A percentile compares a stretch with the other conserved stretches of the same genome.
phyloP scores from a whole-genome alignment of 768 basidiomycete genomes.

The Phaffia australis region DNA sequence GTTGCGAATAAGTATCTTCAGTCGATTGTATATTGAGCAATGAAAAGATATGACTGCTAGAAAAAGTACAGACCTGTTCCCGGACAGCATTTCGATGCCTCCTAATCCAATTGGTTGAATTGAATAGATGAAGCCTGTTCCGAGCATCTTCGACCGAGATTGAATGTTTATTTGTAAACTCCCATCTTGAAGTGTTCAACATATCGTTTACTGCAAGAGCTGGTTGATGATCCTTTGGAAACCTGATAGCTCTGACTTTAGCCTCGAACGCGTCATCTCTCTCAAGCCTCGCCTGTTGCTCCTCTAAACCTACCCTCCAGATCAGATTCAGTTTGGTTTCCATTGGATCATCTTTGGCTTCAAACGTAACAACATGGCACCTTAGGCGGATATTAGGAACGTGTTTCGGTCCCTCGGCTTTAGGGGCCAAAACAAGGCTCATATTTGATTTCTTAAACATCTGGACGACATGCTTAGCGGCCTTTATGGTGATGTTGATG shows the following conservation, averaged over 20 bases:
- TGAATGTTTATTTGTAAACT: conserved; percentile 54
- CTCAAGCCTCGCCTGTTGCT: conserved; percentile 56
- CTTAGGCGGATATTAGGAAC: conserved; percentile 55
- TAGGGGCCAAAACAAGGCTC: conserved; percentile 51
- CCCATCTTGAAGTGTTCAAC: conserved; percentile 43
- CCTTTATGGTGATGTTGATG: conserved; percentile 56
- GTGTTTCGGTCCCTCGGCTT: conserved; percentile 58
- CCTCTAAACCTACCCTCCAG: conserved; percentile 59
- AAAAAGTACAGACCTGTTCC: conserved; percentile 42
- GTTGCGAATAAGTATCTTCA: not conserved
- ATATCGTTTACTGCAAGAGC: not conserved
- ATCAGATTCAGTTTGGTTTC: conserved; percentile 67
- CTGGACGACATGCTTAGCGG: conserved; percentile 54
- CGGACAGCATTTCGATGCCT: conserved; percentile 45
- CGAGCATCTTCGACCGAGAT: conserved; percentile 64
- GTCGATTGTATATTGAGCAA: not conserved
- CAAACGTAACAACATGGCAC: conserved; percentile 55
- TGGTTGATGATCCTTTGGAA: conserved; percentile 36
- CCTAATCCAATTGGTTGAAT: conserved; percentile 62
- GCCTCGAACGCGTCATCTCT: conserved; percentile 70
- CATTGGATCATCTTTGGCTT: conserved; percentile 73
- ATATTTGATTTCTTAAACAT: conserved; percentile 50
- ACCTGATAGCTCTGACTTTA: conserved; percentile 58
- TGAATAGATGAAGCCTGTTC: conserved; percentile 54
- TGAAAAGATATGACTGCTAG: conserved; percentile 43